Base-by-base conservation (phyloP, 129 eudicot species). In the Helichrysum umbraculigerum region DNA sequence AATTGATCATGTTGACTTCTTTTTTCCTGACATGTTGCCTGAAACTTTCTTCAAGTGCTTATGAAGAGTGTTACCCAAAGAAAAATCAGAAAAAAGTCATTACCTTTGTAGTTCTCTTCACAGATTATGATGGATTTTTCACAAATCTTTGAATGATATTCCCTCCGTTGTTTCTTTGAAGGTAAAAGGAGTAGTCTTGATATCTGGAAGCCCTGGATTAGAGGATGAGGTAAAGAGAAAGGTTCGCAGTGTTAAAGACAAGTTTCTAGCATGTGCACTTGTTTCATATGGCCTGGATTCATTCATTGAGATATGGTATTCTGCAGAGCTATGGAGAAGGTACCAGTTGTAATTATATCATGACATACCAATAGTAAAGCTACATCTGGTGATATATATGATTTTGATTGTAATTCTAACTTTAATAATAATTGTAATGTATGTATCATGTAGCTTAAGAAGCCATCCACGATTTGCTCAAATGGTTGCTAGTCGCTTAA, bases 201-300 rank as follows among this genome's bases (percentile, higher is more conserved):
- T 94, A 70, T 94, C 98, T 77, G 98, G 98, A 84, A 94, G 97
- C 86, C 98, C 98, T 44, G 98, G 98, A 20, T 72, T 94, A 83
- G 70, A 76, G 34, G 87, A 91, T 72, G 84, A 64, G 52, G 61
- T 28, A 8, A 84, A 84, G 50, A 91, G 96, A 83, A 77, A 79
- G 50, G 76, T 84, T 17, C 91, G 98, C 5, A 71, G 81, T 52
- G 88, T 86, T 25, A 91, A 87, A 81, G 98, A 94, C 69, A 96
- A 91, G 81, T 86, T 81, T 22, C 77, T 87, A 78, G 91, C 98
- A 37, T 54, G 84, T 70, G 71, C 85, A 44, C 88, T 94, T 65
- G 16, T 67, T 64, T 77, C 96, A 21, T 72, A 88, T 77, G 98
- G 98, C 62, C 75, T 94, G 77, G 83, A 86, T 47, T 41, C 44